Percentiles rank a stretch among this genome's conserved stretches.
Evolutionary conservation across 1,139 yeast species (phyloP).

Genomic region (Starmera stellimalicola): DNA sequence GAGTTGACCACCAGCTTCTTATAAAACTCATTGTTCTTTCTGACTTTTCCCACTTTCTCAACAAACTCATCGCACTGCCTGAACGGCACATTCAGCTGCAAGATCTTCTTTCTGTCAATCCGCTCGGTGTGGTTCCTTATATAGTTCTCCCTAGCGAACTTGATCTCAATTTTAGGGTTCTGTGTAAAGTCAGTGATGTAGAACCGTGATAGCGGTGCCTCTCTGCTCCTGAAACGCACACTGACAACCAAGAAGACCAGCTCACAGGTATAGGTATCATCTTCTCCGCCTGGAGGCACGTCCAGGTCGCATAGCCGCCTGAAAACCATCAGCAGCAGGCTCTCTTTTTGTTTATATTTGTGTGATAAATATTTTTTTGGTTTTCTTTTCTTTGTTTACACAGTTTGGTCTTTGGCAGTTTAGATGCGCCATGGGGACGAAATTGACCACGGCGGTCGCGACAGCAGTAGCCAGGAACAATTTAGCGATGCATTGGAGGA

Average conservation of each 20-base stretch:
- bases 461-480: too few relatives aligned
- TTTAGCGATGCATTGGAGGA: too few relatives aligned
- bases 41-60: background rate
- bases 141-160: conserved; percentile 1
- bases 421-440: too few relatives aligned
- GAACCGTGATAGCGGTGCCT: background rate
- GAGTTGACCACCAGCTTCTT: background rate
- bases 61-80: conserved; percentile 4
- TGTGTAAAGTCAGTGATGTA: conserved; percentile 11
- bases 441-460: too few relatives aligned
- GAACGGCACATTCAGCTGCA: conserved; percentile 5
- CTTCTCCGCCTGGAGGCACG: too few relatives aligned
- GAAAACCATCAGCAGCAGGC: too few relatives aligned
- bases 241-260: background rate
- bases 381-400: too few relatives aligned
- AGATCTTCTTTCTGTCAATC: conserved; percentile 2
- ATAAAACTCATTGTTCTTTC: background rate
- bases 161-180: conserved; percentile 3
- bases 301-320: too few relatives aligned
- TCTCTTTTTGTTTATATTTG: too few relatives aligned
- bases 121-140: conserved; percentile 3
- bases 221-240: background rate
- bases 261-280: too few relatives aligned
- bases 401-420: too few relatives aligned
- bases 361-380: too few relatives aligned